Percentiles rank a stretch among this genome's conserved stretches.
Conservation (phyloP, 495 filamentous ascomycete genomes). For the Aspergillus conjunctus region DNA sequence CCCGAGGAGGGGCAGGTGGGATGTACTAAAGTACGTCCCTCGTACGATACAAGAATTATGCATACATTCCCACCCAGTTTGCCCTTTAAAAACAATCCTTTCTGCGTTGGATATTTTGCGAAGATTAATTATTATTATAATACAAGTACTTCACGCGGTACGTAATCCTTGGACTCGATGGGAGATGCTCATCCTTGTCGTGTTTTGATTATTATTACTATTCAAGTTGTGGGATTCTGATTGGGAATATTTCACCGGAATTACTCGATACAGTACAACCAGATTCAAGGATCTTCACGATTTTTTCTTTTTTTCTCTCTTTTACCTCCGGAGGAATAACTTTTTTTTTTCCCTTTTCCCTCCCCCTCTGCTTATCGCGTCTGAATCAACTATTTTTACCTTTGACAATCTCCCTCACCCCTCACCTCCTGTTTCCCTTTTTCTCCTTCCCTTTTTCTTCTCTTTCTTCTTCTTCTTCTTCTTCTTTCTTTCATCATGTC, state of each 20-base stretch:
- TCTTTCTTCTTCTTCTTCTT: slow-evolving; percentile 32
- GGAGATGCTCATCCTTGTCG: neutral
- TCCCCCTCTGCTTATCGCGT: slow-evolving; percentile 35
- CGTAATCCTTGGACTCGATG: neutral
- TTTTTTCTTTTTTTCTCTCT: slow-evolving; percentile 4
- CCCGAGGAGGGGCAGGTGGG: neutral
- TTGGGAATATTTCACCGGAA: slow-evolving; percentile 7
- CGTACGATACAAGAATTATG: neutral
- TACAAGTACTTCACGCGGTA: neutral
- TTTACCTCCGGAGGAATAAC: neutral
- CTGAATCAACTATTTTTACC: slow-evolving; percentile 34
- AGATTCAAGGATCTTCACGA: slow-evolving; percentile 16
- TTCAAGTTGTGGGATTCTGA: neutral
- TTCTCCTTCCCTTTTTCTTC: slow-evolving; percentile 31
- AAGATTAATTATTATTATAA: neutral
- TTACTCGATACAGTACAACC: slow-evolving; percentile 9
- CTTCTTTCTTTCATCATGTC: slow-evolving; percentile 55
- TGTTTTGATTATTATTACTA: neutral
- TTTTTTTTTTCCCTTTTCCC: slow-evolving; percentile 16
- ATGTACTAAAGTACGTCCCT: neutral
- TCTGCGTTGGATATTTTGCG: neutral
- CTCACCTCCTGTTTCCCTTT: slow-evolving; percentile 30
- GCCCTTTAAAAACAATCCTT: neutral
- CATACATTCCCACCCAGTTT: neutral
- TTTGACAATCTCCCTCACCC: slow-evolving; percentile 32